Evolutionary conservation across 1,139 yeast species (phyloP).

Genomic region (Yamadazyma sp.): DNA sequence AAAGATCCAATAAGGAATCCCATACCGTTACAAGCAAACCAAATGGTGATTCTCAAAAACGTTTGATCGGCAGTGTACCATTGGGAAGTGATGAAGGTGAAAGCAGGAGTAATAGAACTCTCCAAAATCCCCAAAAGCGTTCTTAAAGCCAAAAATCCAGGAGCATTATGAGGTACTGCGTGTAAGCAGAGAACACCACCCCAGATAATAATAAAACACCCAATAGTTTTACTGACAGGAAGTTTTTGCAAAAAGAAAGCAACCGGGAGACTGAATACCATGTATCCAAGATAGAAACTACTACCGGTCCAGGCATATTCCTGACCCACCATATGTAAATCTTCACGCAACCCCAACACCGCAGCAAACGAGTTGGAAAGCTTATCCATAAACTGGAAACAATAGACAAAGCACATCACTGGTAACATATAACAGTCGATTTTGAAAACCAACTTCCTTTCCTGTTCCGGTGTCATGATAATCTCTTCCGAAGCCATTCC

Average conservation of each 20-base stretch:
- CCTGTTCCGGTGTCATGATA: constrained; percentile 18
- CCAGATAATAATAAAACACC: constrained; percentile 28
- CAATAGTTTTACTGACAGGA: constrained; percentile 30
- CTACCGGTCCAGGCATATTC: constrained; percentile 59
- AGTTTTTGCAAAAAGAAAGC: constrained; percentile 38
- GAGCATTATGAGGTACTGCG: constrained; percentile 25
- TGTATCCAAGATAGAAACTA: constrained; percentile 55
- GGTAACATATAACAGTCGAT: constrained; percentile 53
- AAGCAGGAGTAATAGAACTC: constrained; percentile 54
- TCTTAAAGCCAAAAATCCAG: constrained; percentile 33
- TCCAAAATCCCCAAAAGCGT: constrained; percentile 54
- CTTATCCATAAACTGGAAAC: constrained; percentile 68
- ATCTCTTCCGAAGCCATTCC: constrained; percentile 21
- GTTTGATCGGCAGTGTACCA: constrained; percentile 27
- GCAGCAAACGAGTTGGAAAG: constrained; percentile 58
- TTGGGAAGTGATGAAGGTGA: constrained; percentile 47
- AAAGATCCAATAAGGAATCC: constrained; percentile 29
- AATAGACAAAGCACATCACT: constrained; percentile 52
- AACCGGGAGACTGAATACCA: constrained; percentile 51
- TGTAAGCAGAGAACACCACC: constrained; percentile 29
- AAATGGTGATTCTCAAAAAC: constrained; percentile 24
- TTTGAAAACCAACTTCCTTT: constrained; percentile 21
- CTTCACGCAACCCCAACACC: constrained; percentile 54
- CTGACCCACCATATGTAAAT: constrained; percentile 49
- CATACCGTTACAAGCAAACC: constrained; percentile 34